Percentiles rank a stretch among this genome's conserved stretches.
phyloP scores from a whole-genome alignment of 768 basidiomycete genomes.

The Mycena venus region DNA sequence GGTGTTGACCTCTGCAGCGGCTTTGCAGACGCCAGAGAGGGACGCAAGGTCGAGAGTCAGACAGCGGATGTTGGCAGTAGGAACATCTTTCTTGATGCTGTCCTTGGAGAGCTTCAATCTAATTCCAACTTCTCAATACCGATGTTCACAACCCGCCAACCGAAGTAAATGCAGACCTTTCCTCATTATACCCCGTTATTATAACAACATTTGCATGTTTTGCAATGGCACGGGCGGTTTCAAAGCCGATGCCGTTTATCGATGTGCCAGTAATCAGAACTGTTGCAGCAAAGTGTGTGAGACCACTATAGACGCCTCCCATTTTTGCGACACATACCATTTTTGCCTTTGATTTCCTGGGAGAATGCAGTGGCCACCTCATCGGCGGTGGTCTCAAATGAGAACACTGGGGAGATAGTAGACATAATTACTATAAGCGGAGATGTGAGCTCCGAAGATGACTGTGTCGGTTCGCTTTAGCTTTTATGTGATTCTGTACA shows the following conservation, averaged over 20 bases:
- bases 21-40: background rate
- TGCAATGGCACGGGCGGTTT: slow-evolving; percentile 3
- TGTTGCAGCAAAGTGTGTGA: background rate
- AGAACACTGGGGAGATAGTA: background rate
- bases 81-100: slow-evolving; percentile 6
- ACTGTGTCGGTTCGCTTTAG: background rate
- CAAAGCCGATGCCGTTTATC: slow-evolving; percentile 6
- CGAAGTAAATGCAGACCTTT: too few species aligned
- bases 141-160: background rate
- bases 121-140: background rate
- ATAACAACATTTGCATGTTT: slow-evolving; percentile 1
- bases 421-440: background rate
- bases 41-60: slow-evolving; percentile 9
- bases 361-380: too few species aligned
- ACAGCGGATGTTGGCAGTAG: slow-evolving; percentile 3
- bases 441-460: background rate
- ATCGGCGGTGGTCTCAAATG: too few species aligned
- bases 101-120: slow-evolving; percentile 3
- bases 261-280: background rate
- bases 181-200: too few species aligned
- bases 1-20: slow-evolving; percentile 8
- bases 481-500: background rate
- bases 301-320: background rate
- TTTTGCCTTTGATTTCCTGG: too few species aligned
- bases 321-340: background rate